Evolutionary conservation across 2,329 filamentous ascomycete species (phyloP).

Genomic region (Cordyceps cateniannulata): DNA sequence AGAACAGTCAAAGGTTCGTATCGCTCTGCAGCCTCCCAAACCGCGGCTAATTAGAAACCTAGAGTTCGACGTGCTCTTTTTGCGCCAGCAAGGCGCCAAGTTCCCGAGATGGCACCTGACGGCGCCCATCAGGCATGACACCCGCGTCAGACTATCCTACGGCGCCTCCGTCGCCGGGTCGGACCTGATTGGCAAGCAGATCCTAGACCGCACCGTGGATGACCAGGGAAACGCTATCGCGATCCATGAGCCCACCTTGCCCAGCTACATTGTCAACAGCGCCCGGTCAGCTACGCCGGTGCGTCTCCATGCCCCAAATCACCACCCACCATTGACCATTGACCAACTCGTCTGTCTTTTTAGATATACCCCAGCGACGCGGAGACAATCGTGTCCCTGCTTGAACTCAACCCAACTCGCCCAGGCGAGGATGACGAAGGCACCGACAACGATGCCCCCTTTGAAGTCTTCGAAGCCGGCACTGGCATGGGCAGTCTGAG

Average conservation of each 20-base stretch:
- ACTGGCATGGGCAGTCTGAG: constrained; percentile 80
- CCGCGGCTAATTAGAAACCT: constrained; percentile 1
- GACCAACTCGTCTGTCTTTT: neutral
- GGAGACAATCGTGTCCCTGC: constrained; percentile 65
- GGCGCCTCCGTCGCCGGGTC: constrained; percentile 41
- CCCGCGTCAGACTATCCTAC: constrained; percentile 32
- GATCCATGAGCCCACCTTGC: constrained; percentile 60
- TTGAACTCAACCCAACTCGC: constrained; percentile 62
- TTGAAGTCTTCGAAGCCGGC: constrained; percentile 78
- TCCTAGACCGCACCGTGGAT: constrained; percentile 53
- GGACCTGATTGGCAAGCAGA: constrained; percentile 57
- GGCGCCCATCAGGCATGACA: constrained; percentile 26
- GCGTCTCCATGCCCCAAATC: neutral
- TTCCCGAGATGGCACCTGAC: constrained; percentile 33
- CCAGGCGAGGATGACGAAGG: constrained; percentile 26
- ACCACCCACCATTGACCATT: neutral
- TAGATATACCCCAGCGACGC: constrained; percentile 65
- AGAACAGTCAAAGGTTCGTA: constrained; percentile 18
- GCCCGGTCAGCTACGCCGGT: constrained; percentile 66
- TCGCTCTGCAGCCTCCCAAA: neutral
- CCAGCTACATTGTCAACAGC: constrained; percentile 64
- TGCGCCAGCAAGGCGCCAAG: constrained; percentile 31
- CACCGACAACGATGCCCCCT: constrained; percentile 27
- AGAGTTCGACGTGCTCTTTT: constrained; percentile 36
- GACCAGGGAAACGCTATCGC: constrained; percentile 44